Percentiles rank a stretch among this genome's conserved stretches.
These are phyloP conservation scores for Boletus smithii DNA, from an alignment of 1,284 basidiomycete genomes.

Conservation along the genomic window DNA sequence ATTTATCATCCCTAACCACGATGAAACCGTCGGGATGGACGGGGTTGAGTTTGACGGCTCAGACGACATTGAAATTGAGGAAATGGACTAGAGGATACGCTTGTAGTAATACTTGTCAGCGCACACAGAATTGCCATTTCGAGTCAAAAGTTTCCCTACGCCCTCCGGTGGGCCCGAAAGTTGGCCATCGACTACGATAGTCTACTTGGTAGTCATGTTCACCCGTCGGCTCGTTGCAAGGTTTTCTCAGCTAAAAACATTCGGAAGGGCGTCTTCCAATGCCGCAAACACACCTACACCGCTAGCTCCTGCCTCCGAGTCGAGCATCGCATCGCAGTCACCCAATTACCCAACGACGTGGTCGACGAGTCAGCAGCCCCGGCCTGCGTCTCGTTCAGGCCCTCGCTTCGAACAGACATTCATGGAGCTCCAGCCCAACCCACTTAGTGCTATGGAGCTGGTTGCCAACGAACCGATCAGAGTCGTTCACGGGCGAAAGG, in stretches of 20 bases:
- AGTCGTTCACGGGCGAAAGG: constrained; percentile 76
- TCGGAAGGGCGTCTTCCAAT: constrained; percentile 36
- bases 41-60: constrained; percentile 45
- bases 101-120: not conserved
- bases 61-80: constrained; percentile 69
- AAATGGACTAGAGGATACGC: constrained; percentile 58
- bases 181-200: constrained; percentile 12
- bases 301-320: constrained; percentile 35
- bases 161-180: not conserved
- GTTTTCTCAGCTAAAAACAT: constrained; percentile 24
- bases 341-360: constrained; percentile 76
- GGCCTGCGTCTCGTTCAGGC: constrained; percentile 52
- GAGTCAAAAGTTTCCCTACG: not conserved
- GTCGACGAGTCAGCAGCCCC: constrained; percentile 70
- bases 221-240: constrained; percentile 36
- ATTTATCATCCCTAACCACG: constrained; percentile 83
- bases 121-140: constrained; percentile 25
- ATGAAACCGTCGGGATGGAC: constrained; percentile 37
- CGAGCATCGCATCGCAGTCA: constrained; percentile 55
- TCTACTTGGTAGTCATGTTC: constrained; percentile 33
- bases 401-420: constrained; percentile 91
- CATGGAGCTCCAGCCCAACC: constrained; percentile 84
- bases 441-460: constrained; percentile 90
- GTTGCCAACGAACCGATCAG: constrained; percentile 84
- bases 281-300: constrained; percentile 24